Evolutionary conservation across 257 asterid species (phyloP), one percentile per base, ranked within the genome.

Genomic region (Solanum chilense): DNA sequence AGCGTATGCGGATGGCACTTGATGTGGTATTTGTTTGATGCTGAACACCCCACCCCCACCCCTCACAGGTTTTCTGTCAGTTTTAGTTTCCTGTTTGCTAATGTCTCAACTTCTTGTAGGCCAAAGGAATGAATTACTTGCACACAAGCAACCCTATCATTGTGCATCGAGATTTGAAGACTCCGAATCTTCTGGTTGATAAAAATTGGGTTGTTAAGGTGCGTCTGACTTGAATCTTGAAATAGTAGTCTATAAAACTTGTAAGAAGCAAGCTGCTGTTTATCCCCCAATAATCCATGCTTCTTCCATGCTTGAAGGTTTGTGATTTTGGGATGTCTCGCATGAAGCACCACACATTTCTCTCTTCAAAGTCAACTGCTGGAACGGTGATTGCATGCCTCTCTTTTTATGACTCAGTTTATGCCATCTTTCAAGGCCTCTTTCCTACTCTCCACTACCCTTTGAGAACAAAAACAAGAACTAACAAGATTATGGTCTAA

Each of bases 291-390:
- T 88, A 73, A 84, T 82, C 23, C 64, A 47, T 39, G 83, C 62
- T 90, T 87, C 39, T 90, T 89, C 83, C 82, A 87, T 86, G 88
- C 80, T 42, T 90, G 87, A 88, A 96, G 99, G 99, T 97, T 88
- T 90, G 95, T 90, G 99, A 97, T 93, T 97, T 97, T 89, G 99
- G 99, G 85, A 94, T 97, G 98, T 97, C 99, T 35, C 95, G 98
- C 75, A 86, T 97, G 93, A 96, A 97, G 93, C 98, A 95, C 92
- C 93, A 94, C 81, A 96, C 99, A 27, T 97, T 95, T 90, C 94
- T 97, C 83, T 95, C 99, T 89, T 97, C 99, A 56, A 97, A 97
- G 91, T 97, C 99, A 31, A 88, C 96, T 9, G 99, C 99, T 84
- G 99, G 99, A 89, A 95, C 99, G 91, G 99, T 97, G 95, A 87